Conservation (phyloP, 768 basidiomycete genomes). For the Galerina sulciceps region DNA sequence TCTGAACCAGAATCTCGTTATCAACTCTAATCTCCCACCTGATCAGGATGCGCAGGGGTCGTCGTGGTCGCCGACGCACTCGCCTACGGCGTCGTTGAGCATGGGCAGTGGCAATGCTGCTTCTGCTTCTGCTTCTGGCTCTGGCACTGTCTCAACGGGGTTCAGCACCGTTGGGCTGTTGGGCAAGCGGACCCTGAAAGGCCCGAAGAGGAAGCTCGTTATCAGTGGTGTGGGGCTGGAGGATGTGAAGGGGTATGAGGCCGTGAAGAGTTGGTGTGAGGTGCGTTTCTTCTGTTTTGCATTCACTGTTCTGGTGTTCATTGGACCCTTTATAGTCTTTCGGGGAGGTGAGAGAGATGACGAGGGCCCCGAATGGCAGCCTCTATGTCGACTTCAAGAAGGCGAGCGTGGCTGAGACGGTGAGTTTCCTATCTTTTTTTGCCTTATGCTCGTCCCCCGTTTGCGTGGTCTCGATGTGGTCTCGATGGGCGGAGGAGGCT, state of each 20-base stretch:
- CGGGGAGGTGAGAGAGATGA: constrained; percentile 37
- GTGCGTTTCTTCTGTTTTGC: constrained; percentile 16
- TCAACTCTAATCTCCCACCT: neutral
- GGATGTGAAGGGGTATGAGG: constrained; percentile 30
- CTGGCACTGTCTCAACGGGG: neutral
- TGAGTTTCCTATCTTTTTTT: constrained; percentile 22
- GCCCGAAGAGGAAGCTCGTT: constrained; percentile 34
- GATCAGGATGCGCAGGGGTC: neutral
- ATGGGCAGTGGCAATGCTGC: neutral
- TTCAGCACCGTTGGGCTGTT: neutral
- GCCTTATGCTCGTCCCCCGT: neutral
- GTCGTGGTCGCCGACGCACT: constrained; percentile 7
- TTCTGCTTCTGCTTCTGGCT: neutral
- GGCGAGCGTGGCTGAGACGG: constrained; percentile 41
- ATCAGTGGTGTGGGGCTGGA: constrained; percentile 34
- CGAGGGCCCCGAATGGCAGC: constrained; percentile 26
- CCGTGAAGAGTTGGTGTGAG: constrained; percentile 40
- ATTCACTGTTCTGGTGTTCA: neutral
- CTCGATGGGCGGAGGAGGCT: neutral
- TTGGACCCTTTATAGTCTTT: constrained; percentile 15
- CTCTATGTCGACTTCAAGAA: constrained; percentile 41
- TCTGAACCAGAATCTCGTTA: neutral
- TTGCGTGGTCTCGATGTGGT: neutral
- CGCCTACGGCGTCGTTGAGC: constrained; percentile 11
- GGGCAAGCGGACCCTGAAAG: neutral